phyloP scores from a whole-genome alignment of 176 grass and related monocot genomes.

The Typha latifolia region DNA sequence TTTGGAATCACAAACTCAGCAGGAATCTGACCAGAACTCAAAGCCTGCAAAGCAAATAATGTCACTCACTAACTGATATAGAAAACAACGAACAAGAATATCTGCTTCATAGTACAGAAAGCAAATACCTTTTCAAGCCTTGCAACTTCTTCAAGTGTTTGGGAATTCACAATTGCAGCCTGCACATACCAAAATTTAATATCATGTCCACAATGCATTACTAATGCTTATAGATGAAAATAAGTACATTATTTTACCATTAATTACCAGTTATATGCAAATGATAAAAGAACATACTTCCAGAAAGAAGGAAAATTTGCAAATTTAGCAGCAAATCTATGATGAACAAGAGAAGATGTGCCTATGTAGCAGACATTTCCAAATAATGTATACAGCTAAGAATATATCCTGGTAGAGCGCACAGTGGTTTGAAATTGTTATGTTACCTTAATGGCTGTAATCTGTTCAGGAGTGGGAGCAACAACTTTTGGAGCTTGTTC shows the following conservation, averaged over 20 bases:
- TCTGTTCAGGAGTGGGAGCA: constrained; percentile 79
- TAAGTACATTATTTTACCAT: neutral
- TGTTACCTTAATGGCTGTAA: constrained; percentile 95
- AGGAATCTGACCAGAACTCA: constrained; percentile 82
- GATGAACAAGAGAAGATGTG: neutral
- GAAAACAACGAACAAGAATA: neutral
- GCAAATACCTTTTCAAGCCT: constrained; percentile 77
- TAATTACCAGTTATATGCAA: neutral
- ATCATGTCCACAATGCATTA: neutral
- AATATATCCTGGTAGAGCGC: neutral
- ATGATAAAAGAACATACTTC: neutral
- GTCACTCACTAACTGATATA: neutral
- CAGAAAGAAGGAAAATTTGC: neutral
- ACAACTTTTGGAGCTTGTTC: constrained; percentile 68
- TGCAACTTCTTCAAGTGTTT: constrained; percentile 94
- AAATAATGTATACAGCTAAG: neutral
- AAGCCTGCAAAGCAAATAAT: constrained; percentile 27
- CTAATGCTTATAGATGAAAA: neutral
- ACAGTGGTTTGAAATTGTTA: neutral
- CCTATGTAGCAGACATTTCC: too few species aligned
- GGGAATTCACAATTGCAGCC: constrained; percentile 86
- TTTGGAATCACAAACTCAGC: constrained; percentile 68
- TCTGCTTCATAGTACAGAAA: neutral
- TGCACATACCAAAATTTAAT: constrained; percentile 19
- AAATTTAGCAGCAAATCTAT: neutral